Evolutionary conservation across 2,329 filamentous ascomycete species (phyloP), one percentile per base, ranked within the genome.

Genomic region (Diaporthe capsici): DNA sequence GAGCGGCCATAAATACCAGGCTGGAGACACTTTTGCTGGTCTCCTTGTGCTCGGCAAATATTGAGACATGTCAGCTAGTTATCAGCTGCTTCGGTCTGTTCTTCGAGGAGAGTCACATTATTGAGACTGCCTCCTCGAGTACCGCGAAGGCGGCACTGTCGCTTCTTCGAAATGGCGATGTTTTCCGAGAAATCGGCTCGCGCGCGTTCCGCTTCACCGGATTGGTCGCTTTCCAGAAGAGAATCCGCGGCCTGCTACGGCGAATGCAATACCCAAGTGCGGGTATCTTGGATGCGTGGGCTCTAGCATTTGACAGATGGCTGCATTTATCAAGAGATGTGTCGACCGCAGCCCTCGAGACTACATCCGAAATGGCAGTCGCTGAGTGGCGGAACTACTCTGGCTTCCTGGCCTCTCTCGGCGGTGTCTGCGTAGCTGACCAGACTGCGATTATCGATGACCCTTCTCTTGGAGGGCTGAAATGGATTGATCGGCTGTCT

Each of bases 281-380:
- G n/a, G 92, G 91, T n/a, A 93, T 94, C 71, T 83, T 94, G 39
- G 88, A 89, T 74, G 92, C 92, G 3, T 94, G 92, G 92, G 91
- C 93, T 79, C 86, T 86, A 25, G 90, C 91, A 1, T 93, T 94
- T 78, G 89, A 92, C 42, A 88, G 88, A 74, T 94, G 92, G 92
- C 86, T 92, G 28, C 86, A 89, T 76, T 84, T 93, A 9, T 92
- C 91, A 12, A 92, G 91, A 78, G 90, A 93, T 71, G 88, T 93
- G 13, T 90, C 90, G 22, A 87, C 86, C n/a, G 85, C 87, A 1
- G 81, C 87, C 2, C 79, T 85, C 6, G 89, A 92, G 31, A 82
- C 82, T 10, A 82, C 91, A 25, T 88, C 91, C 49, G 91, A 93
- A 77, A 88, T 84, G 76, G 85, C 86, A 4, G 82, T 93, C 20